phyloP scores from a whole-genome alignment of 495 filamentous ascomycete genomes.

The Talaromyces nanjingensis region DNA sequence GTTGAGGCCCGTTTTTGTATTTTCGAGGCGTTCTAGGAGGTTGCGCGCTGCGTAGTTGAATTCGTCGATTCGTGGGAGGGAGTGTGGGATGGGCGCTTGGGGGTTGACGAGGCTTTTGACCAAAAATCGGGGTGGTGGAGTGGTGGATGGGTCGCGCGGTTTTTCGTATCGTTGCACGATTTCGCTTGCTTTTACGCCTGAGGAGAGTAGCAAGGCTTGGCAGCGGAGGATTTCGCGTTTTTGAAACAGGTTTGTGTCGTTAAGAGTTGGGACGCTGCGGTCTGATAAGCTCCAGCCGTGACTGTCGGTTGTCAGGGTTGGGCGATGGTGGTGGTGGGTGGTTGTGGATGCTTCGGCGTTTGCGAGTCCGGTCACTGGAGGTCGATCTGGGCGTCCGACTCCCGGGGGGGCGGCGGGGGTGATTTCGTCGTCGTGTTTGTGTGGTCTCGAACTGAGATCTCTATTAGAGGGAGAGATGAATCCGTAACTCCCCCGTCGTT shows the following conservation, averaged over 20 bases:
- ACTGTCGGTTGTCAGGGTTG: slow-evolving; percentile 19
- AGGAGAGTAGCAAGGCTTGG: slow-evolving; percentile 66
- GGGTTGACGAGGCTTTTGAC: slow-evolving; percentile 22
- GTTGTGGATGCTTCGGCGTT: slow-evolving; percentile 31
- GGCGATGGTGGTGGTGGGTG: slow-evolving; percentile 17
- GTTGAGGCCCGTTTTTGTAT: slow-evolving; percentile 47
- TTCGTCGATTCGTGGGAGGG: slow-evolving; percentile 51
- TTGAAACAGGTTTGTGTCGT: slow-evolving; percentile 26
- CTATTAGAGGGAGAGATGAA: slow-evolving; percentile 3
- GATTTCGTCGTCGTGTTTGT: background rate
- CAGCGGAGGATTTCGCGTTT: slow-evolving; percentile 69
- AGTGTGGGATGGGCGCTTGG: slow-evolving; percentile 22
- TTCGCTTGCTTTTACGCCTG: slow-evolving; percentile 79
- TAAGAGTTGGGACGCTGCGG: slow-evolving; percentile 33
- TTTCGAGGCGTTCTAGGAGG: slow-evolving; percentile 50
- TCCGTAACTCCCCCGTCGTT: slow-evolving; percentile 17
- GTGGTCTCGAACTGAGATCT: background rate
- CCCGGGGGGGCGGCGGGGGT: background rate
- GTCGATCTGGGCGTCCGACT: slow-evolving; percentile 16
- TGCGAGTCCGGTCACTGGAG: slow-evolving; percentile 42
- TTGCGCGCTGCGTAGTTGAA: slow-evolving; percentile 63
- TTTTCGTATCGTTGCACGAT: slow-evolving; percentile 59
- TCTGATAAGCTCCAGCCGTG: slow-evolving; percentile 66
- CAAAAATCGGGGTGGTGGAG: slow-evolving; percentile 33
- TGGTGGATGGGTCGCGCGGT: slow-evolving; percentile 17